Evolutionary conservation across 352 stramenopile species (phyloP).

Genomic region (Pythium myriotylum): DNA sequence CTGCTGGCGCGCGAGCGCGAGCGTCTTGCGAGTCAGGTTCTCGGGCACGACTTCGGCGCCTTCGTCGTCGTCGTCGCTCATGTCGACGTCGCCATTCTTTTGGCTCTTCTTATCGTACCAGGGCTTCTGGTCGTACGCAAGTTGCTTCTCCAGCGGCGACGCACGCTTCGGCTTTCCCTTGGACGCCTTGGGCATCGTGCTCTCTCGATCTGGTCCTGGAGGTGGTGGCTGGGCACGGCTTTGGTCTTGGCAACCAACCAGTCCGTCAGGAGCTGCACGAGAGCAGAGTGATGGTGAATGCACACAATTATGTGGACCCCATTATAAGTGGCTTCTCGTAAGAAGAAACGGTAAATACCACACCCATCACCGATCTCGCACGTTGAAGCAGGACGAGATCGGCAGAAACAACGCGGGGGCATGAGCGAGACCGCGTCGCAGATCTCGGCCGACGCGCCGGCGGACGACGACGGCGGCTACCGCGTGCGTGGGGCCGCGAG

Average conservation of each 20-base stretch:
- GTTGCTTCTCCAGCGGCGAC: slow-evolving; percentile 86
- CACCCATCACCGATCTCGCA: too few relatives aligned
- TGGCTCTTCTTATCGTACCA: slow-evolving; percentile 73
- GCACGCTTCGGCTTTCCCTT: slow-evolving; percentile 83
- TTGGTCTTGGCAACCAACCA: slow-evolving; percentile 31
- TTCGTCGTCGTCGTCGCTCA: slow-evolving; percentile 66
- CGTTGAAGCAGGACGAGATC: too few relatives aligned
- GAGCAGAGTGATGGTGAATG: slow-evolving; percentile 20
- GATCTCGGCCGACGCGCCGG: slow-evolving; percentile 14
- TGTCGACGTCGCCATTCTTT: slow-evolving; percentile 39
- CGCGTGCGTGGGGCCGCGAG: slow-evolving; percentile 34
- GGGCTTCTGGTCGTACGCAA: slow-evolving; percentile 85
- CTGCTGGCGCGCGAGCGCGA: slow-evolving; percentile 75
- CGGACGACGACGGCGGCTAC: slow-evolving; percentile 35
- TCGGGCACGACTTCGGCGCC: slow-evolving; percentile 73
- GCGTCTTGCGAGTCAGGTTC: slow-evolving; percentile 80
- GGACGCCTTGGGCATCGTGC: slow-evolving; percentile 69
- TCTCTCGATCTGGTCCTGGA: slow-evolving; percentile 1
- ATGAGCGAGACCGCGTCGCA: slow-evolving; percentile 40
- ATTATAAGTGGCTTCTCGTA: neutral
- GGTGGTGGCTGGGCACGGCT: neutral
- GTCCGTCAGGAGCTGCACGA: neutral
- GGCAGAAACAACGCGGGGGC: too few relatives aligned
- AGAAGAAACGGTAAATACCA: slow-evolving; percentile 11
- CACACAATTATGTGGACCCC: slow-evolving; percentile 13